Evolutionary conservation across 805 yeast genomes (phyloP).

Genomic region (Saccharomycopsis oosterbeekiorum): DNA sequence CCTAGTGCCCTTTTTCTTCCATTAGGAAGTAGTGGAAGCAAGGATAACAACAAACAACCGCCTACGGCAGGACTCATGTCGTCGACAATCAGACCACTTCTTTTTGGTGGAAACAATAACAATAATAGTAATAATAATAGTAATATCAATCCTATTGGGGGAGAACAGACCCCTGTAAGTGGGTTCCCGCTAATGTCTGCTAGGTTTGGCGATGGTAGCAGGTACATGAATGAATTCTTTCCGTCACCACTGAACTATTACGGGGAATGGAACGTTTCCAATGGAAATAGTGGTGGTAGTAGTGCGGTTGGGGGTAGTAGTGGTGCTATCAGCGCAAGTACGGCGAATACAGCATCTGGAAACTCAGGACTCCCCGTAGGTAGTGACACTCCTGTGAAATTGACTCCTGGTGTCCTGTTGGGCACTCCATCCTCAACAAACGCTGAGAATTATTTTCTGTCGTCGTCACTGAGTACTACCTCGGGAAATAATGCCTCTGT

Average conservation of each 20-base stretch:
- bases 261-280: slow-evolving; percentile 17
- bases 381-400: slow-evolving; percentile 15
- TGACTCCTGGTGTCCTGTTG: slow-evolving; percentile 14
- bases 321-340: not conserved
- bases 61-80: slow-evolving; percentile 18
- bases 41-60: slow-evolving; percentile 18
- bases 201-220: slow-evolving; percentile 25
- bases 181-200: slow-evolving; percentile 41
- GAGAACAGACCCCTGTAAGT: slow-evolving; percentile 65
- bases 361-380: not conserved
- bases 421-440: slow-evolving; percentile 7
- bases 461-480: not conserved
- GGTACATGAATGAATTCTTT: slow-evolving; percentile 35
- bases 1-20: slow-evolving; percentile 22
- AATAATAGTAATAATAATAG: slow-evolving; percentile 7
- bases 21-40: slow-evolving; percentile 21
- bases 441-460: not conserved
- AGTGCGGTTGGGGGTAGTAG: not conserved
- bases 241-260: slow-evolving; percentile 78
- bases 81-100: slow-evolving; percentile 16
- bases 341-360: not conserved
- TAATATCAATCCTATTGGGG: slow-evolving; percentile 18
- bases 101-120: slow-evolving; percentile 17
- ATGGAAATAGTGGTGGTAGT: not conserved
- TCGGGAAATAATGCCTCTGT: not conserved